Conservation (phyloP, 139 green algal genomes). For the Tetraselmis striata region DNA sequence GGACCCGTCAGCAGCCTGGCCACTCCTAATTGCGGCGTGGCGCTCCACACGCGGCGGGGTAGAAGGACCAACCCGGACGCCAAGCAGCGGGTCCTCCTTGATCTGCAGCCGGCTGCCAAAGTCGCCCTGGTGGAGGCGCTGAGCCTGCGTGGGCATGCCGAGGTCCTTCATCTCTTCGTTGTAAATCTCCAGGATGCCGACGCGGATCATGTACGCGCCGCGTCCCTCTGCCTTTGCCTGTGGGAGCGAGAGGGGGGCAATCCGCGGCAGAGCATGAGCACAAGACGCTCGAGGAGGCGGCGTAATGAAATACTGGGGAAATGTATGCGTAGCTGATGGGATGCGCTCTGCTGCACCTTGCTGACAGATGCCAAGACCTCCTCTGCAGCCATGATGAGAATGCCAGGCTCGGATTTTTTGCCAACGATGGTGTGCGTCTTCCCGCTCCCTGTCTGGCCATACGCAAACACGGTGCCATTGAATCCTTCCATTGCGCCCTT, state of each 20-base stretch:
- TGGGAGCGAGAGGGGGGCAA: not conserved
- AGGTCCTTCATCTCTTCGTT: slow-evolving; percentile 27
- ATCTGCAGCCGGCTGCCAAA: slow-evolving; percentile 9
- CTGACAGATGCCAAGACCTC: slow-evolving; percentile 19
- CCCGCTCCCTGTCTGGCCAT: slow-evolving; percentile 34
- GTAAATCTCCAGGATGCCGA: slow-evolving; percentile 30
- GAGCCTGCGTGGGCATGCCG: not conserved
- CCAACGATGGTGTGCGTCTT: slow-evolving; percentile 38
- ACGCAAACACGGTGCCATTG: slow-evolving; percentile 32
- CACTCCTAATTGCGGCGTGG: too few species aligned
- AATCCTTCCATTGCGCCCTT: slow-evolving; percentile 22
- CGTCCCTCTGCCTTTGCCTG: not conserved
- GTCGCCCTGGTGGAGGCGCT: not conserved
- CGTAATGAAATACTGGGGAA: too few species aligned
- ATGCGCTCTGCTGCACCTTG: not conserved
- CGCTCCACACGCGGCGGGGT: too few species aligned
- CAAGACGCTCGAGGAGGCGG: too few species aligned
- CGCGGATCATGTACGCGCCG: slow-evolving; percentile 1
- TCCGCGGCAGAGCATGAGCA: too few species aligned
- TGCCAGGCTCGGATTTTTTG: slow-evolving; percentile 7
- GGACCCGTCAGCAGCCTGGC: too few species aligned
- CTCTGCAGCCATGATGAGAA: slow-evolving; percentile 21
- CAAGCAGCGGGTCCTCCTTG: slow-evolving; percentile 24
- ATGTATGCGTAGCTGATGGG: too few species aligned
- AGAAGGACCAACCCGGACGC: slow-evolving; percentile 7